These are phyloP conservation scores for Pythium monospermum DNA, from an alignment of 352 stramenopile species.

Conservation along the genomic window DNA sequence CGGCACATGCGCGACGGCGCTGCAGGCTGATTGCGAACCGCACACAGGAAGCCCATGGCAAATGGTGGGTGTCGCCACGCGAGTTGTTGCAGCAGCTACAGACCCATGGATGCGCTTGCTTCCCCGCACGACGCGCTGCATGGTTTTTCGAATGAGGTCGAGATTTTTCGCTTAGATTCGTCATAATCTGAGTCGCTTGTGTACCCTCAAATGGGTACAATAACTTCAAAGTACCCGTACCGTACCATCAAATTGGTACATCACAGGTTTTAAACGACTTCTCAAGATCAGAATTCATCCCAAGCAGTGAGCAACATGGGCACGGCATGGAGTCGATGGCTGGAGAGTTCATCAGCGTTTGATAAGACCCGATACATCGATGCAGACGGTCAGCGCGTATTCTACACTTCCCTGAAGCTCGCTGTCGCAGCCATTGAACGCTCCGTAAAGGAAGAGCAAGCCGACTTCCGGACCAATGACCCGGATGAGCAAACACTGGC, in stretches of 20 bases:
- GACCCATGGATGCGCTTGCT: not conserved
- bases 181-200: constrained; percentile 8
- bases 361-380: constrained; percentile 18
- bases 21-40: no score
- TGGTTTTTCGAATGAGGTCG: constrained; percentile 3
- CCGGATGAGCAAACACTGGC: constrained; percentile 16
- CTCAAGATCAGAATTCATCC: not conserved
- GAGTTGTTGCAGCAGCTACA: not conserved
- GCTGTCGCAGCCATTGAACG: constrained; percentile 7
- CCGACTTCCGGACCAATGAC: not conserved
- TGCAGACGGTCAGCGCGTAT: constrained; percentile 2
- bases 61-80: not conserved
- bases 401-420: constrained; percentile 14
- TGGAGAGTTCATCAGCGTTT: constrained; percentile 10
- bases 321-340: constrained; percentile 21
- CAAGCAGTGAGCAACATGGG: no score
- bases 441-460: constrained; percentile 3
- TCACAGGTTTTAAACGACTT: no score
- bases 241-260: not conserved
- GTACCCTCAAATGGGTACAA: constrained; percentile 14
- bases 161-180: no score
- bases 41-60: no score
- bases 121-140: constrained; percentile 2
- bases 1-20: no score
- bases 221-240: no score